These are phyloP conservation scores for Penicillium fimorum DNA, from an alignment of 495 filamentous ascomycete genomes.

Conservation along the genomic window DNA sequence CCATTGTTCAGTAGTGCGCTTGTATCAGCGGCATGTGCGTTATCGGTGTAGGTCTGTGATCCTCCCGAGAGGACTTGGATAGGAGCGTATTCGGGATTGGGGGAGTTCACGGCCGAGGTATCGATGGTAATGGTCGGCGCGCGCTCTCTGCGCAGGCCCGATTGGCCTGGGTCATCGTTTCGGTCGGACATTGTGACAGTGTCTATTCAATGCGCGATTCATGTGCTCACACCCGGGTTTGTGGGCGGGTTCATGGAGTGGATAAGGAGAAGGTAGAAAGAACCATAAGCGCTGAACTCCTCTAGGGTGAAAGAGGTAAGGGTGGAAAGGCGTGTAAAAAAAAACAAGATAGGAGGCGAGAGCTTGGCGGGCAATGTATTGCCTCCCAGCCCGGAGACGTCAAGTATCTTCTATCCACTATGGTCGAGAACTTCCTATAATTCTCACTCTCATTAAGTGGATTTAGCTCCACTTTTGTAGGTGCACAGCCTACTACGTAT, in stretches of 20 bases:
- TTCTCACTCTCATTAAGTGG: not conserved
- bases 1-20: constrained; percentile 44
- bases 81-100: constrained; percentile 25
- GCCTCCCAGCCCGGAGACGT: not conserved
- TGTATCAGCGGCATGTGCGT: constrained; percentile 39
- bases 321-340: not conserved
- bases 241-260: constrained; percentile 12
- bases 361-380: not conserved
- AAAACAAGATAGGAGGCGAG: constrained; percentile 3
- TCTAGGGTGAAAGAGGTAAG: not conserved
- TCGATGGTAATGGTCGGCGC: constrained; percentile 75
- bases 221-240: constrained; percentile 10
- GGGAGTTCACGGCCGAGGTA: constrained; percentile 61
- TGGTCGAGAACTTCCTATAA: constrained; percentile 2
- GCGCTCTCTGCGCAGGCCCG: constrained; percentile 42
- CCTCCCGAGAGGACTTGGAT: constrained; percentile 34
- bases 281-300: not conserved
- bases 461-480: too few relatives aligned
- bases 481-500: too few relatives aligned
- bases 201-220: constrained; percentile 15
- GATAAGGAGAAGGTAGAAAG: constrained; percentile 8
- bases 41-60: constrained; percentile 44
- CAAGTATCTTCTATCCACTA: not conserved
- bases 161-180: constrained; percentile 28
- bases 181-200: constrained; percentile 36